phyloP scores from a whole-genome alignment of 352 stramenopile genomes.

The Thalassiosira delicatula region DNA sequence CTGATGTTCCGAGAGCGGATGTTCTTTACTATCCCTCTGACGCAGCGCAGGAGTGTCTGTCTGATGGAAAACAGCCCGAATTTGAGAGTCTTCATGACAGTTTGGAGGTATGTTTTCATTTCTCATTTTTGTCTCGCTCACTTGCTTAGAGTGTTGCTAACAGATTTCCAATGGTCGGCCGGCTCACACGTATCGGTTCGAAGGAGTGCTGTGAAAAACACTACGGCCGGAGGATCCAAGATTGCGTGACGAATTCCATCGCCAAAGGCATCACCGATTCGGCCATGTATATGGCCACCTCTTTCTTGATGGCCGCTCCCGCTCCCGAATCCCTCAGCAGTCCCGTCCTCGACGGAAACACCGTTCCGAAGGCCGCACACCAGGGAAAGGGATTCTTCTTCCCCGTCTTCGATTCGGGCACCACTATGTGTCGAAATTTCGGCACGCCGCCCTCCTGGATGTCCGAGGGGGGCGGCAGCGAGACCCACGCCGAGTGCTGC shows the following conservation, averaged over 20 bases:
- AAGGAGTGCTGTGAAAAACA: conserved; percentile 20
- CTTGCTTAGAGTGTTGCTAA: neutral
- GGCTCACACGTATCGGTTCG: too few relatives aligned
- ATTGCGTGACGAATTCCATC: conserved; percentile 10
- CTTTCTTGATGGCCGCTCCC: neutral
- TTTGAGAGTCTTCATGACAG: neutral
- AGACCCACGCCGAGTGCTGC: conserved; percentile 15
- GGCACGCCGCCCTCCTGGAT: conserved; percentile 14
- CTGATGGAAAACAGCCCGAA: conserved; percentile 18
- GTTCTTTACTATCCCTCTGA: conserved; percentile 23
- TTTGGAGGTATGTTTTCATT: neutral
- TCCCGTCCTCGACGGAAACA: too few relatives aligned
- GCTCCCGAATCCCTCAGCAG: neutral
- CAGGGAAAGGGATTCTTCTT: too few relatives aligned
- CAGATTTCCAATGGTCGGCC: too few relatives aligned
- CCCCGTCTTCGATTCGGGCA: conserved; percentile 17
- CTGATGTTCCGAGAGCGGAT: neutral
- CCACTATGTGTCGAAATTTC: conserved; percentile 14
- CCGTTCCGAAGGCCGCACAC: too few relatives aligned
- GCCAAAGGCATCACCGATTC: neutral
- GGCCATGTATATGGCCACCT: neutral
- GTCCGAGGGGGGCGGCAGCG: neutral
- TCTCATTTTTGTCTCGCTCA: neutral
- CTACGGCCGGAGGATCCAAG: conserved; percentile 4
- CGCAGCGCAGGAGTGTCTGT: neutral